Conservation (phyloP, 1,139 yeast species). For the Candida albicans region DNA sequence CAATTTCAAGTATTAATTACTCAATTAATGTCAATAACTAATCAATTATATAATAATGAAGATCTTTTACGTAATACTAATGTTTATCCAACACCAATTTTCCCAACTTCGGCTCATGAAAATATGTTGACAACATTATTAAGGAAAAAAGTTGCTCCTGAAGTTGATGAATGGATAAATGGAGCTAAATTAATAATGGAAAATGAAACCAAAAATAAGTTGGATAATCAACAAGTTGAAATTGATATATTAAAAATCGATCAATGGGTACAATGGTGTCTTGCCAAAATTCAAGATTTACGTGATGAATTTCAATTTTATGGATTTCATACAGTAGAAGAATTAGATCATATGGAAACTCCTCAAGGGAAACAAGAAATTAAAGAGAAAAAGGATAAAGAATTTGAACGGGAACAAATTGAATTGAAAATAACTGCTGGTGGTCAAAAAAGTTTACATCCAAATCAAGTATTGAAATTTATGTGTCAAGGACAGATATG, state of each 20-base stretch:
- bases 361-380: conserved; percentile 43
- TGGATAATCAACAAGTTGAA: conserved; percentile 14
- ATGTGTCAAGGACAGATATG: conserved; percentile 39
- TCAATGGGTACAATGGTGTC: conserved; percentile 64
- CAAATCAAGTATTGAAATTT: conserved; percentile 42
- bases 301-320: conserved; percentile 60
- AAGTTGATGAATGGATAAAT: conserved; percentile 83
- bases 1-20: conserved; percentile 83
- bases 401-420: conserved; percentile 26
- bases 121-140: conserved; percentile 78
- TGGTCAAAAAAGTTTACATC: conserved; percentile 33
- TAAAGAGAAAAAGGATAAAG: conserved; percentile 27
- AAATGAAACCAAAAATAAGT: conserved; percentile 24
- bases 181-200: conserved; percentile 41
- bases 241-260: conserved; percentile 41
- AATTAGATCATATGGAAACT: conserved; percentile 36
- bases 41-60: conserved; percentile 62
- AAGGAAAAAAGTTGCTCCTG: conserved; percentile 86
- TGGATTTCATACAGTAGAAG: conserved; percentile 58
- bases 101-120: conserved; percentile 83
- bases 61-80: conserved; percentile 64
- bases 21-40: conserved; percentile 73
- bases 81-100: conserved; percentile 77
- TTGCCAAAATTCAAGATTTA: conserved; percentile 49
- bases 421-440: conserved; percentile 33